These are phyloP conservation scores for Liquidambar formosana DNA, from an alignment of 164 flowering plant species.

Conservation along the genomic window DNA sequence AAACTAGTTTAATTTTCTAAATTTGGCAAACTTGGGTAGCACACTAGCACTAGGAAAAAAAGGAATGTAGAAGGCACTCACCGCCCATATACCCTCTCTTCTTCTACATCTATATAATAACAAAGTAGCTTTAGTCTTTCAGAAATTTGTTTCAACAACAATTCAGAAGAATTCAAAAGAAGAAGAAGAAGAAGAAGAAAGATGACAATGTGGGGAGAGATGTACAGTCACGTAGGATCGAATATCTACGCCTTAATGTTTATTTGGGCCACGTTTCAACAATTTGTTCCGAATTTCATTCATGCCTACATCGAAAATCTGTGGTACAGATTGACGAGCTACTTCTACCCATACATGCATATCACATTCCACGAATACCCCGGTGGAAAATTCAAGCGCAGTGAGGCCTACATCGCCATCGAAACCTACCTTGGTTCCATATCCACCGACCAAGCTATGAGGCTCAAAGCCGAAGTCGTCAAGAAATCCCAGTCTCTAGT, in stretches of 20 bases:
- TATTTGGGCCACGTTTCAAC: conserved; percentile 17
- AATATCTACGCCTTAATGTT: conserved; percentile 14
- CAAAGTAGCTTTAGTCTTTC: no score
- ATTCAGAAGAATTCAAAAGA: no score
- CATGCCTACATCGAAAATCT: not conserved
- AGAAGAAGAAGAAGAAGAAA: not conserved
- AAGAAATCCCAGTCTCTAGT: conserved; percentile 14
- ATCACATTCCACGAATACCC: conserved; percentile 26
- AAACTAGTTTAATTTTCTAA: no score
- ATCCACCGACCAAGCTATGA: conserved; percentile 20
- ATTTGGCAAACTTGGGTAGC: no score
- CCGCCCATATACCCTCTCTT: no score
- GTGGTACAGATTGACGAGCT: not conserved
- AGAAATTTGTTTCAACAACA: no score
- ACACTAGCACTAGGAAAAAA: no score
- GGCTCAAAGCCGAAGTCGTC: conserved; percentile 30
- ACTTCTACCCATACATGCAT: conserved; percentile 25
- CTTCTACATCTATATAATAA: no score
- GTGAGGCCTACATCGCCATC: conserved; percentile 26
- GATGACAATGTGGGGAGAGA: not conserved
- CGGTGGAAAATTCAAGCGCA: conserved; percentile 14
- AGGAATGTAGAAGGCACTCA: no score
- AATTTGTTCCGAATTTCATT: conserved; percentile 14
- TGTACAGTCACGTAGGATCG: conserved; percentile 11
- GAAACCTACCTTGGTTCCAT: conserved; percentile 25